Evolutionary conservation across 768 basidiomycete genomes (phyloP).

Genomic region (Leccinum aurantiacum): DNA sequence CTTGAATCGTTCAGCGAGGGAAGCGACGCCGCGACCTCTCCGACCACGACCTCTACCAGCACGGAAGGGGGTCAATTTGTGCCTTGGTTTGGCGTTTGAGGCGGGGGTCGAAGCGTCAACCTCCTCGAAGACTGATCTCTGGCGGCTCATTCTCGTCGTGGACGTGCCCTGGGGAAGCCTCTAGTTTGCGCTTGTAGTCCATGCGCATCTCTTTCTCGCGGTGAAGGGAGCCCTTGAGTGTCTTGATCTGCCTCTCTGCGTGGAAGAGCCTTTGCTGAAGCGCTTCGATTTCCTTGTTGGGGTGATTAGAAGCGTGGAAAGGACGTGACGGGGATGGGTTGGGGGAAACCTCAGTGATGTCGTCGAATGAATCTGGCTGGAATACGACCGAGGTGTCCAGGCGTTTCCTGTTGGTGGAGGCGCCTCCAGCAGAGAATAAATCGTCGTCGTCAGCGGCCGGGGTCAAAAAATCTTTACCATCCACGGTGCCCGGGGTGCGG

Average conservation of each 20-base stretch:
- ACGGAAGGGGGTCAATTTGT: constrained; percentile 56
- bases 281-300: constrained; percentile 77
- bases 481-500: constrained; percentile 60
- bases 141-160: constrained; percentile 39
- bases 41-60: constrained; percentile 44
- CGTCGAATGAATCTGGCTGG: constrained; percentile 47
- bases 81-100: constrained; percentile 36
- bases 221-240: constrained; percentile 76
- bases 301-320: constrained; percentile 72
- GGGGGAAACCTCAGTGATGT: constrained; percentile 53
- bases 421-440: constrained; percentile 61
- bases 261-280: constrained; percentile 81
- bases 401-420: constrained; percentile 61
- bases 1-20: constrained; percentile 62
- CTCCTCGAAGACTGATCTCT: constrained; percentile 46
- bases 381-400: constrained; percentile 50
- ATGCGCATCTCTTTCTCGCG: constrained; percentile 83
- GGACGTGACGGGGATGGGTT: constrained; percentile 60
- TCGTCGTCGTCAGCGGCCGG: constrained; percentile 65
- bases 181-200: constrained; percentile 58
- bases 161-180: constrained; percentile 38
- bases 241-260: constrained; percentile 82
- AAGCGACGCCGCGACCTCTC: constrained; percentile 49
- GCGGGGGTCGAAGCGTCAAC: constrained; percentile 39
- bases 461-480: constrained; percentile 50